Evolutionary conservation across 1,284 basidiomycete species (phyloP).

Genomic region (Xanthoconium separans): DNA sequence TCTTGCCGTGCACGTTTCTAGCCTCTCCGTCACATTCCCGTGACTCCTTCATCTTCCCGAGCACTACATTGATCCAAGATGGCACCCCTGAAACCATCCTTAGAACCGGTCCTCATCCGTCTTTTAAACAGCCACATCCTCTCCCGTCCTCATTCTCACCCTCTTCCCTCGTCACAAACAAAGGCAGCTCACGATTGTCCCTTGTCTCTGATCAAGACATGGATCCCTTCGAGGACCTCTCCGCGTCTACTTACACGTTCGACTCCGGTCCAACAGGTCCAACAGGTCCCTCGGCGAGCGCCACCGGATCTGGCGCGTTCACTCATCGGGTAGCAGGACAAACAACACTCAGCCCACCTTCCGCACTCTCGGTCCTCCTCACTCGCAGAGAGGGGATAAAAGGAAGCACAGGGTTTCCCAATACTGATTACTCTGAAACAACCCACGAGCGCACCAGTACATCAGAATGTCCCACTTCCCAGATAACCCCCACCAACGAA

Average conservation of each 20-base stretch:
- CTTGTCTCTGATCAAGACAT: slow-evolving; percentile 27
- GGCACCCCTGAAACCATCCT: slow-evolving; percentile 27
- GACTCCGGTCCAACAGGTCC: slow-evolving; percentile 22
- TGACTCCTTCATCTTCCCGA: slow-evolving; percentile 43
- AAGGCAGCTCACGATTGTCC: slow-evolving; percentile 26
- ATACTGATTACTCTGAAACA: not conserved
- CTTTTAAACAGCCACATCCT: slow-evolving; percentile 17
- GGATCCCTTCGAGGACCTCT: slow-evolving; percentile 29
- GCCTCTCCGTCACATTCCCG: slow-evolving; percentile 25
- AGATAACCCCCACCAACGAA: slow-evolving; percentile 24
- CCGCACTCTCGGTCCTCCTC: slow-evolving; percentile 42
- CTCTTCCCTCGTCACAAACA: slow-evolving; percentile 25
- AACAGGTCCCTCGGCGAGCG: slow-evolving; percentile 6
- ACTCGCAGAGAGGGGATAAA: slow-evolving; percentile 26
- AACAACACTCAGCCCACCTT: slow-evolving; percentile 33
- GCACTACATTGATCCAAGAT: slow-evolving; percentile 22
- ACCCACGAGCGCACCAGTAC: not conserved
- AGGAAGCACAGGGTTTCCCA: not conserved
- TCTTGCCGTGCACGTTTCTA: slow-evolving; percentile 23
- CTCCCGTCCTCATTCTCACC: slow-evolving; percentile 29
- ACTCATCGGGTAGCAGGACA: slow-evolving; percentile 18
- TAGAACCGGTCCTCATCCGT: slow-evolving; percentile 14
- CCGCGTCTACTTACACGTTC: slow-evolving; percentile 36
- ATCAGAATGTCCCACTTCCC: slow-evolving; percentile 11
- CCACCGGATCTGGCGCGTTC: slow-evolving; percentile 13